phyloP scores from a whole-genome alignment of 106 monocot species.

The Agapanthus africanus region DNA sequence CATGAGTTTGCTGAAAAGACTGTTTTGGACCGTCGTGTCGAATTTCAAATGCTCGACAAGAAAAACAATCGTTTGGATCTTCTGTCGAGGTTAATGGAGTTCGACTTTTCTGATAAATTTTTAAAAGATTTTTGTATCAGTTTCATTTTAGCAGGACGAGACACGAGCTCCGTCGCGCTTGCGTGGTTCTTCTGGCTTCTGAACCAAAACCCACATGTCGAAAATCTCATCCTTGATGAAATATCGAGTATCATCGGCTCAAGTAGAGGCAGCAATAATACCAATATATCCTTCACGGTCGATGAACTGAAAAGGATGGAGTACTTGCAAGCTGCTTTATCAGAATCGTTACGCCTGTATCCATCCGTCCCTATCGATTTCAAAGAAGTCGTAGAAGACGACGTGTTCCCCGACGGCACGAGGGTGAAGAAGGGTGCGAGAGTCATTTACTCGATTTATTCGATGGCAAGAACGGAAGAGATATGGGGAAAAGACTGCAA shows the following conservation, averaged over 20 bases:
- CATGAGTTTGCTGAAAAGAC: conserved; percentile 70
- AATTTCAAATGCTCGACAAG: conserved; percentile 15
- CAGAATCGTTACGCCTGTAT: conserved; percentile 81
- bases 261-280: neutral
- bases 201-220: conserved; percentile 42
- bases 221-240: conserved; percentile 45
- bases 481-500: conserved; percentile 87
- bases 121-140: conserved; percentile 94
- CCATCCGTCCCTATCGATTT: conserved; percentile 88
- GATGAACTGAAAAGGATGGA: conserved; percentile 67
- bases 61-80: conserved; percentile 45
- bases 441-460: conserved; percentile 76
- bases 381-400: conserved; percentile 68
- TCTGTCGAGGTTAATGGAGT: conserved; percentile 52
- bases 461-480: conserved; percentile 60
- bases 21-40: conserved; percentile 39
- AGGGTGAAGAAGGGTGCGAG: conserved; percentile 36
- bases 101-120: conserved; percentile 48
- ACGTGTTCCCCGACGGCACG: conserved; percentile 68
- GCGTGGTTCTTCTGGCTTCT: conserved; percentile 95
- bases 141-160: conserved; percentile 84
- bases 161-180: conserved; percentile 90
- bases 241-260: conserved; percentile 20
- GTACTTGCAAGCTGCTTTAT: conserved; percentile 76
- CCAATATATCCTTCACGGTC: neutral